Base-by-base conservation (phyloP, 2,329 filamentous ascomycete species). In the Metarhizium guizhouense region DNA sequence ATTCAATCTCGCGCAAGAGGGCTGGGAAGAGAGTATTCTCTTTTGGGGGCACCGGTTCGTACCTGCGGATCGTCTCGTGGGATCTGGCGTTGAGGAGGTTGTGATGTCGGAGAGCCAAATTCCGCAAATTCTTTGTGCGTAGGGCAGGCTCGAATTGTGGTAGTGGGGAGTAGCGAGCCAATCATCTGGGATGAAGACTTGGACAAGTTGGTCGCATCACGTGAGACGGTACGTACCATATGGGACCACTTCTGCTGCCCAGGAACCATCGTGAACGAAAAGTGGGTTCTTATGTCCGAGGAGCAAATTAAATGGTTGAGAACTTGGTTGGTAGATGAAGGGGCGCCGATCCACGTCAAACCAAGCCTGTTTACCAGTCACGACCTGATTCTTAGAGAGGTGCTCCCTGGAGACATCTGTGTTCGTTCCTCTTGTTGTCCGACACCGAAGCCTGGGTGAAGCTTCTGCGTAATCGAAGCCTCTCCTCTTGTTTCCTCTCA, bases 81-180 rank as follows among this genome's bases (percentile, higher is more conserved):
- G 63, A 64, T 69, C 64, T 69, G 69, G 66, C 69, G 68, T 68
- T 70, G 67, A 67, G 62, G 64, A 68, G 64, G 64, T 69, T 67
- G 66, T 70, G 65, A 65, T 65, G 67, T 68, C 65, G 61, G 63
- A 64, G 64, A 66, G 62, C 63, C 62, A 66, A 70, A 69, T 69
- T 69, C 68, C 68, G 66, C 68, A 71, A 72, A 72, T 64, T 71
- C 68, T 71, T 70, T 72, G 70, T 72, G 70, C 69, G 70, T 71
- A 72, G 69, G 67, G 68, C 69, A 70, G 67, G 67, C 68, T 68
- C 65, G 63, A 69, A 69, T 64, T 65, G 65, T 63, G 59, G 50
- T 60, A 47, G 59, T 63, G 62, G 64, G 65, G 60, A 62, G 60
- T 67, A 68, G 67, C 69, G 67, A 72, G 55, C 70, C 70, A 72